Conservation (phyloP, 2,329 filamentous ascomycete species). For the Penicillium crustosum region DNA sequence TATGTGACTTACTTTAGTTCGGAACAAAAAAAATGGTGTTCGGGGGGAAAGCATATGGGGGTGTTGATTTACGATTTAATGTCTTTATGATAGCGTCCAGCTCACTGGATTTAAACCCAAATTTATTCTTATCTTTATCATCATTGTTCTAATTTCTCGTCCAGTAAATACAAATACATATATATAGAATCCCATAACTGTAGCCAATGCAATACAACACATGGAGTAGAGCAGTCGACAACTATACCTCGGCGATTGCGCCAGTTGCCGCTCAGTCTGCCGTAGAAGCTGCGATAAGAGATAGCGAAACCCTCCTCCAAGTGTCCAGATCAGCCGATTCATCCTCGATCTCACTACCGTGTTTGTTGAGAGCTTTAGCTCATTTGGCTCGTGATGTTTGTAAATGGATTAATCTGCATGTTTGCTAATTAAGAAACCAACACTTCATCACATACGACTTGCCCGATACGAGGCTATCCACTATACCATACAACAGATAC, state of each 20-base stretch:
- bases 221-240: background rate
- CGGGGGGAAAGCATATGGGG: constrained; percentile 9
- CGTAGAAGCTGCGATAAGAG: constrained; percentile 31
- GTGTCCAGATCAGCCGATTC: constrained; percentile 30
- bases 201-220: background rate
- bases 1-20: constrained; percentile 1
- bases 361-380: constrained; percentile 7
- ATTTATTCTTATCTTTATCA: constrained; percentile 4
- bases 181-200: background rate
- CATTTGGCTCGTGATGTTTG: constrained; percentile 25
- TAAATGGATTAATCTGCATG: background rate
- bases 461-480: constrained; percentile 7
- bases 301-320: constrained; percentile 26
- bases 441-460: background rate
- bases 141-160: background rate
- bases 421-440: background rate
- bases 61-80: constrained; percentile 13
- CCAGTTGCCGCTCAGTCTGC: constrained; percentile 33
- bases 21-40: constrained; percentile 8
- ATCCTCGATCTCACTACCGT: background rate
- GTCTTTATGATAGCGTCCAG: constrained; percentile 10
- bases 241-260: constrained; percentile 19
- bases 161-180: background rate
- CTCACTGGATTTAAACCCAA: background rate
- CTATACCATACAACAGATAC: constrained; percentile 10